These are phyloP conservation scores for Neurospora terricola DNA, from an alignment of 495 filamentous ascomycete genomes.

Conservation along the genomic window DNA sequence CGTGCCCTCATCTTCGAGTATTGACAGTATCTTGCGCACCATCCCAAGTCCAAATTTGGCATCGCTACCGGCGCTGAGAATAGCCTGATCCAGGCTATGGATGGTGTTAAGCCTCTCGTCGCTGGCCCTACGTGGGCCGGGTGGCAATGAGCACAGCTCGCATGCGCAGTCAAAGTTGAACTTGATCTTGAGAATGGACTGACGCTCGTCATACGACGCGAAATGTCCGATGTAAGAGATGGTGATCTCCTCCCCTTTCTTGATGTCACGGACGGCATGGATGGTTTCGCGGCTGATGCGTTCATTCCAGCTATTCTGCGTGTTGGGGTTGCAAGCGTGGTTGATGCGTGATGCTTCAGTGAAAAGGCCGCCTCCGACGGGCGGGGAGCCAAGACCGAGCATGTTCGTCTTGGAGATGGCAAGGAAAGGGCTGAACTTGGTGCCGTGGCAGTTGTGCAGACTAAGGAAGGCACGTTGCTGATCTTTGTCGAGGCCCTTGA, in stretches of 20 bases:
- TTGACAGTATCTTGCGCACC: background rate
- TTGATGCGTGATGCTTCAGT: slow-evolving; percentile 27
- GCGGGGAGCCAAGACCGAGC: slow-evolving; percentile 14
- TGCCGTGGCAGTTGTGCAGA: slow-evolving; percentile 19
- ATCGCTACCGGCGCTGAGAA: background rate
- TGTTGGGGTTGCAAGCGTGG: slow-evolving; percentile 28
- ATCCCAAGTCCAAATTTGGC: background rate
- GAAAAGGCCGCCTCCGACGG: slow-evolving; percentile 17
- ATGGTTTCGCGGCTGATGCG: slow-evolving; percentile 17
- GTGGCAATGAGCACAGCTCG: slow-evolving; percentile 20
- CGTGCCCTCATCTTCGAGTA: background rate
- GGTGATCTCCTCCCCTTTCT: slow-evolving; percentile 28
- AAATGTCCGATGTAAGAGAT: slow-evolving; percentile 20
- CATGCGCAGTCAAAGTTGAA: slow-evolving; percentile 29
- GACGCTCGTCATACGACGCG: slow-evolving; percentile 10
- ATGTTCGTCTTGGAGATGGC: slow-evolving; percentile 24
- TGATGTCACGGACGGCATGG: slow-evolving; percentile 23
- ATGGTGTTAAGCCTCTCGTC: slow-evolving; percentile 10
- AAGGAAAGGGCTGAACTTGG: slow-evolving; percentile 7
- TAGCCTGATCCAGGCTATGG: background rate
- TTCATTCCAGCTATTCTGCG: slow-evolving; percentile 26
- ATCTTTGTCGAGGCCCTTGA: background rate
- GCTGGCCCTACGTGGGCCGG: slow-evolving; percentile 16
- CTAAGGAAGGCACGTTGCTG: slow-evolving; percentile 7
- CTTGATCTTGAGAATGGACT: slow-evolving; percentile 10